Conservation (phyloP, 768 basidiomycete genomes). For the Lactifluus pinguis region DNA sequence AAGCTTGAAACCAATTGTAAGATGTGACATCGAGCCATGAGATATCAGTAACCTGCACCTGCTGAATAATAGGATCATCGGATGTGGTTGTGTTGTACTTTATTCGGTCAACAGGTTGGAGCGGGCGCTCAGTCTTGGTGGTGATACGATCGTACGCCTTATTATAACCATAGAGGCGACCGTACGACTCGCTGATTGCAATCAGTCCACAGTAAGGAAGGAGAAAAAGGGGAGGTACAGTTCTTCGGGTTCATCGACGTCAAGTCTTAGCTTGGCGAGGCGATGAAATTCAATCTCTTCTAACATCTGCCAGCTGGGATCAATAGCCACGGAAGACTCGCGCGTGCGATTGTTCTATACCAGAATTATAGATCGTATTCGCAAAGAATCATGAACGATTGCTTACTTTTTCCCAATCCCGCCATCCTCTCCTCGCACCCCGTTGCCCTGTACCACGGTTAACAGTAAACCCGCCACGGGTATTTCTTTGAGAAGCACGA, state of each 20-base stretch:
- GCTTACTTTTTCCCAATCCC: constrained; percentile 89
- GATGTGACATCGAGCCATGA: constrained; percentile 3
- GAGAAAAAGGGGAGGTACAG: constrained; percentile 40
- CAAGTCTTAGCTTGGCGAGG: constrained; percentile 83
- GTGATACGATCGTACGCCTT: constrained; percentile 93
- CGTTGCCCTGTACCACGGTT: constrained; percentile 42
- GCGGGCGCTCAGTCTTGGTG: constrained; percentile 83
- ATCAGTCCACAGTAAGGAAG: not conserved
- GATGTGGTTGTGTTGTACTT: constrained; percentile 97
- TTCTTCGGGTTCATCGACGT: constrained; percentile 86
- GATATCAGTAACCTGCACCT: constrained; percentile 37
- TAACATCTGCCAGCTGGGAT: constrained; percentile 86
- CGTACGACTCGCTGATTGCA: constrained; percentile 63
- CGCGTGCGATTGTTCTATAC: constrained; percentile 67
- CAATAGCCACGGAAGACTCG: constrained; percentile 90
- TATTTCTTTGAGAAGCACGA: constrained; percentile 35
- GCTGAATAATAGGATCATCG: constrained; percentile 94
- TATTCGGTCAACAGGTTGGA: constrained; percentile 89
- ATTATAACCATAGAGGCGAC: constrained; percentile 87
- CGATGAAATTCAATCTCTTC: constrained; percentile 97
- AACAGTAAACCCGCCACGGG: constrained; percentile 31
- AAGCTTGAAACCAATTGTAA: constrained; percentile 39
- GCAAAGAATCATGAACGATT: not conserved
- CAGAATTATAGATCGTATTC: constrained; percentile 4
- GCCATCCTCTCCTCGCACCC: constrained; percentile 70